Base-by-base conservation (phyloP, 2,329 filamentous ascomycete genomes). In the Ophiostoma populinum region DNA sequence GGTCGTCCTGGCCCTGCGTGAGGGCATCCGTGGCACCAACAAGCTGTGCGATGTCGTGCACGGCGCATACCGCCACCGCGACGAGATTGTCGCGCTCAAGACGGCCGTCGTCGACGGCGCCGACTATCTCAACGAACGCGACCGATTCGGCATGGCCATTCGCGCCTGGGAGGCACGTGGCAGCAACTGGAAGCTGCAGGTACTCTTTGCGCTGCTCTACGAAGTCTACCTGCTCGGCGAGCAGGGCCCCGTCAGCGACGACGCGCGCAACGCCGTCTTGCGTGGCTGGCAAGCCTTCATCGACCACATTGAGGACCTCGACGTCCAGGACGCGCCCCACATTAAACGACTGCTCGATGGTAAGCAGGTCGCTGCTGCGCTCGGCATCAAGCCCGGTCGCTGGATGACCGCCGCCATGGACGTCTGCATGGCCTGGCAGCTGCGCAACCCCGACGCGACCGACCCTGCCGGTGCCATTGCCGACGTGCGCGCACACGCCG, bases 391-490 rank as follows among this genome's bases (percentile, higher is more conserved):
- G 42, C 76, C 80, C 0, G 83, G 82, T 1, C 74, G 63, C n/a
- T 95, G 87, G 87, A 79, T 92, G 66, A 72, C 72, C 36, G 64
- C 66, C 30, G 85, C 85, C 4, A 58, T 93, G 31, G 78, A 92
- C 21, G 61, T 85, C 4, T 80, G 82, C 41, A 70, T 92, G 54
- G 74, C 75, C 41, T 95, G 86, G 85, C 90, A 95, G 55, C 65
- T 95, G 35, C 68, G 81, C 24, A 73, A 95, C 49, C 82, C 85
- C 0, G 63, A 63, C 4, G 61, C 59, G 38, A 69, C 64, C 4
- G 76, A 86, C 41, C 54, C 62, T 6, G 47, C 57, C 6, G 67
- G 60, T 3, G 75, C 67, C 1, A 56, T 83, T 35, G 64, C 74
- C 31, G 70, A 75, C 47, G 64, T 82, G 17, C 53, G 55, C 31